Conservation (phyloP, 2,329 filamentous ascomycete species). For the Talaromyces atroroseus region DNA sequence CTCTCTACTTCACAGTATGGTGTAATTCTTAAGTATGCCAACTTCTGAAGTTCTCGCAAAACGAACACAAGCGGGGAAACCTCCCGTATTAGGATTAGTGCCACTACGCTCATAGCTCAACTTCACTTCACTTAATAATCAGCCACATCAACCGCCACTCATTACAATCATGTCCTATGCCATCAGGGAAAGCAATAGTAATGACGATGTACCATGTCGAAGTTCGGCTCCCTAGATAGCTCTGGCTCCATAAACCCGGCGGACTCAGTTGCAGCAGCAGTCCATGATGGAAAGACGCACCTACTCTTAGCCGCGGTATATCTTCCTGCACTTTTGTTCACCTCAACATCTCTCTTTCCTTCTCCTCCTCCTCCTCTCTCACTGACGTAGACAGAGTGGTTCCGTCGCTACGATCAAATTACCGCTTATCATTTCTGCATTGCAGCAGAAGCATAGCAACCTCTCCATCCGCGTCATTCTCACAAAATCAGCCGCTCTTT, state of each 20-base stretch:
- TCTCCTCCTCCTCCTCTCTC: conserved; percentile 54
- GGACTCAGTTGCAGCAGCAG: conserved; percentile 6
- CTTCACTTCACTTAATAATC: background rate
- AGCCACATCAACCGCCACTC: background rate
- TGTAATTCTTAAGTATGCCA: no score
- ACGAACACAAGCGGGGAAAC: background rate
- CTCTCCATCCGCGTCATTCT: conserved; percentile 83
- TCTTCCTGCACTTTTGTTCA: no score
- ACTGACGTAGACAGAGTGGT: conserved; percentile 42
- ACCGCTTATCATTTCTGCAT: conserved; percentile 54
- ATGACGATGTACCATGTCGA: conserved; percentile 5
- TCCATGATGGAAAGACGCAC: conserved; percentile 9
- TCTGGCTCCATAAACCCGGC: conserved; percentile 1
- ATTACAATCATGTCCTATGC: background rate
- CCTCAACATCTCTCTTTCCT: background rate
- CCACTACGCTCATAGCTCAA: no score
- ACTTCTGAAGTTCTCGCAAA: no score
- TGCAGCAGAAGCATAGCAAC: conserved; percentile 42
- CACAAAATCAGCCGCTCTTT: conserved; percentile 66
- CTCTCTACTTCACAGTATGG: background rate
- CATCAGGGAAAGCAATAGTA: background rate
- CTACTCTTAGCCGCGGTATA: conserved; percentile 10
- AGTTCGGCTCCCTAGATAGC: background rate
- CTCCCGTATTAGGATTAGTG: background rate
- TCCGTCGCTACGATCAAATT: conserved; percentile 88